Conservation (phyloP, 2,329 filamentous ascomycete genomes). For the Diaporthe citrichinensis region DNA sequence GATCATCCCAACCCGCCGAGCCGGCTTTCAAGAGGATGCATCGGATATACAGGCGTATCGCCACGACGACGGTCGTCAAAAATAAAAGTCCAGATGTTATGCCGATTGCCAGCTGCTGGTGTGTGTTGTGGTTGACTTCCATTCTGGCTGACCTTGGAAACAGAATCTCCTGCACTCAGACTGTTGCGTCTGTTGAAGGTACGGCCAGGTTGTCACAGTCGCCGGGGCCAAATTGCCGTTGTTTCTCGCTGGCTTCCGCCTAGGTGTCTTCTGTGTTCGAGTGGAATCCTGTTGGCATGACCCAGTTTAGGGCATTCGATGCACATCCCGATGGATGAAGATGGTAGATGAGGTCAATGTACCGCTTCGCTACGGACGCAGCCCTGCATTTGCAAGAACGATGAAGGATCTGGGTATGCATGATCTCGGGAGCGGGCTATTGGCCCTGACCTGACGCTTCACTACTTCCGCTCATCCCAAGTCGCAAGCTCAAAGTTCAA, state of each 20-base stretch:
- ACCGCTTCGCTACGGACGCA: neutral
- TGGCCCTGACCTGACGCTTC: neutral
- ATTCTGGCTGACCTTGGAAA: neutral
- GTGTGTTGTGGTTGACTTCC: conserved; percentile 20
- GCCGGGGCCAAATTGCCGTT: neutral
- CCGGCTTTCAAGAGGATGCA: conserved; percentile 29
- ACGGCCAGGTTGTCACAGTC: neutral
- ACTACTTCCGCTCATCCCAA: conserved; percentile 15
- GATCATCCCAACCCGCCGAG: conserved; percentile 31
- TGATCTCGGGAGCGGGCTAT: neutral
- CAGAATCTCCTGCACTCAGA: neutral
- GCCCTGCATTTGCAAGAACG: neutral
- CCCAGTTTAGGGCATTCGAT: neutral
- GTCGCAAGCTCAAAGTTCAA: conserved; percentile 16
- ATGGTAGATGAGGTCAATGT: neutral
- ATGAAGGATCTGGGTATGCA: neutral
- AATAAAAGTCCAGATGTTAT: conserved; percentile 23
- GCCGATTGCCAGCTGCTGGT: conserved; percentile 24
- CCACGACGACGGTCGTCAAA: conserved; percentile 18
- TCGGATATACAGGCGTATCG: conserved; percentile 30
- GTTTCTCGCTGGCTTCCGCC: neutral
- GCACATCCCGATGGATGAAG: neutral
- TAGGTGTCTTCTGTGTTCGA: no score
- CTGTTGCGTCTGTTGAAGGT: neutral
- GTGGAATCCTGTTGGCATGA: neutral